phyloP scores from a whole-genome alignment of 306 rosid species.

The Coriaria nepalensis region DNA sequence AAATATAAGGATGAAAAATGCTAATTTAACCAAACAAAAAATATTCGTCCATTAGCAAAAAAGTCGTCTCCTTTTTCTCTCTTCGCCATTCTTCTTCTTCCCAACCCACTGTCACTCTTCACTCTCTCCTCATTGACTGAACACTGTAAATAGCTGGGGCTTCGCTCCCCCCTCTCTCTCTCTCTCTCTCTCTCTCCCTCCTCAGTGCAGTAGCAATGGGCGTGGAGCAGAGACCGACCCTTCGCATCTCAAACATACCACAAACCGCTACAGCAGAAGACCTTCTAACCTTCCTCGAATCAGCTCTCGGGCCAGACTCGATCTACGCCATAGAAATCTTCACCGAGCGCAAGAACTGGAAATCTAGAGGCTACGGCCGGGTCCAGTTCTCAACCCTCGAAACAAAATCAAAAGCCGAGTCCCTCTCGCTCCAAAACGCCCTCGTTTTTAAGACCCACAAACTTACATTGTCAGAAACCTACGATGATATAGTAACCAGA shows the following conservation, averaged over 20 bases:
- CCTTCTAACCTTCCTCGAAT: slow-evolving; percentile 38
- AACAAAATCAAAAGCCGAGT: slow-evolving; percentile 24
- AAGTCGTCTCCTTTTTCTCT: too few species aligned
- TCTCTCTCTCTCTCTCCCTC: too few species aligned
- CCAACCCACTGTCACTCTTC: background rate
- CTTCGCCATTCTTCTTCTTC: background rate
- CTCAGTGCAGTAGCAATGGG: too few species aligned
- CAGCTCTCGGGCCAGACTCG: slow-evolving; percentile 37
- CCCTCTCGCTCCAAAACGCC: slow-evolving; percentile 19
- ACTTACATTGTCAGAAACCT: slow-evolving; percentile 33
- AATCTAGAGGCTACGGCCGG: slow-evolving; percentile 68
- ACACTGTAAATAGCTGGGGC: too few species aligned
- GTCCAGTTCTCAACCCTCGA: slow-evolving; percentile 50
- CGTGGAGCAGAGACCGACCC: slow-evolving; percentile 25
- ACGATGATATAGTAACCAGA: slow-evolving; percentile 44
- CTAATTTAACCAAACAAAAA: too few species aligned
- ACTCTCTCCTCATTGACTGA: too few species aligned
- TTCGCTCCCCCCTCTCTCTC: background rate
- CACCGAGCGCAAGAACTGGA: slow-evolving; percentile 61
- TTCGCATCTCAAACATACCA: slow-evolving; percentile 48
- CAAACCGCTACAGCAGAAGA: slow-evolving; percentile 42
- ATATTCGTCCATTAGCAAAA: too few species aligned
- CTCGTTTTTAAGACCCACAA: slow-evolving; percentile 37
- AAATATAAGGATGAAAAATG: too few species aligned
- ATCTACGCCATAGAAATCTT: slow-evolving; percentile 68